A percentile compares a stretch with the other conserved stretches of the same genome.
Evolutionary conservation across 768 basidiomycete species (phyloP).

Genomic region (Hygrocybe punicea): DNA sequence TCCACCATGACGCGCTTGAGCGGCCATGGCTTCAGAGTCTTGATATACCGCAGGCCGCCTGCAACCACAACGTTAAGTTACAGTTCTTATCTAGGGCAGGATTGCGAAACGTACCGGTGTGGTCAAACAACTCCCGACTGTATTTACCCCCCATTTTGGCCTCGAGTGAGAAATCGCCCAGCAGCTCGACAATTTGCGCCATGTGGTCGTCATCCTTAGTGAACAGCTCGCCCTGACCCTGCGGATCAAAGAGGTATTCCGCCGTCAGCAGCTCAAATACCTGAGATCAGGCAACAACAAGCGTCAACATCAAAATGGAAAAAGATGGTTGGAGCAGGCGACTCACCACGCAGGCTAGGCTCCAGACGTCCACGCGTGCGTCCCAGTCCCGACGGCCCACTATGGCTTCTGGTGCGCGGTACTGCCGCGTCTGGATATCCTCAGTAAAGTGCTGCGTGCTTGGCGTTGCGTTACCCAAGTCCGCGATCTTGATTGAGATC

Average conservation of each 20-base stretch:
- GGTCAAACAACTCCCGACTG: slow-evolving; percentile 81
- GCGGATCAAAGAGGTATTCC: slow-evolving; percentile 90
- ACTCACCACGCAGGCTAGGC: slow-evolving; percentile 79
- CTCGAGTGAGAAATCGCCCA: slow-evolving; percentile 72
- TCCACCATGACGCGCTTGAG: slow-evolving; percentile 81
- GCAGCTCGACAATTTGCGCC: slow-evolving; percentile 89
- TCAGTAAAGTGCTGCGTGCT: slow-evolving; percentile 89
- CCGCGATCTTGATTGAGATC: slow-evolving; percentile 88
- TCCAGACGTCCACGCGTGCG: slow-evolving; percentile 84
- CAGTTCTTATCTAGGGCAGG: slow-evolving; percentile 7
- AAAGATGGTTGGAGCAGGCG: neutral
- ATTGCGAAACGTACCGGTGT: slow-evolving; percentile 45
- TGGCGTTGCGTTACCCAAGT: slow-evolving; percentile 91
- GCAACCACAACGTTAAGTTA: slow-evolving; percentile 5
- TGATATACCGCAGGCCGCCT: slow-evolving; percentile 72
- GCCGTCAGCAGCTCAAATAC: slow-evolving; percentile 87
- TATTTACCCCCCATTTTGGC: slow-evolving; percentile 83
- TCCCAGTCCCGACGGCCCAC: slow-evolving; percentile 86
- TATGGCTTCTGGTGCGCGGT: slow-evolving; percentile 92
- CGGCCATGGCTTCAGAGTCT: slow-evolving; percentile 75
- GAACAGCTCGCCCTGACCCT: slow-evolving; percentile 74
- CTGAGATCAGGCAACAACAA: slow-evolving; percentile 31
- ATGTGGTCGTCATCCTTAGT: slow-evolving; percentile 95
- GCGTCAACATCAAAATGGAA: neutral
- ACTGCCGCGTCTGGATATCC: slow-evolving; percentile 95